A percentile compares a stretch with the other conserved stretches of the same genome.
Conservation (phyloP, 306 rosid species). For the Fagus sylvatica region DNA sequence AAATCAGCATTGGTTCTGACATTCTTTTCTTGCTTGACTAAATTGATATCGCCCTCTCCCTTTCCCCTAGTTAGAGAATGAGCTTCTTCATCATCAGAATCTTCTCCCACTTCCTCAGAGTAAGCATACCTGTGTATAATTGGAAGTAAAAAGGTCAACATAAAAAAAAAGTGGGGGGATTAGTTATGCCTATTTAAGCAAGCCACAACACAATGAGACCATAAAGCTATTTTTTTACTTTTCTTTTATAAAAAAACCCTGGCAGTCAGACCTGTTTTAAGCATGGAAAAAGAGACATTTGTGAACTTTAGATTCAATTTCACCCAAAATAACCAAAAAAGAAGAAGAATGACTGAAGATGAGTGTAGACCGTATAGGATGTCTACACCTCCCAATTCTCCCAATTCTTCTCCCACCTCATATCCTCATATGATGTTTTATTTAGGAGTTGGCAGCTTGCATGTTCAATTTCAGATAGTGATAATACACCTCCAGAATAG, state of each 20-base stretch:
- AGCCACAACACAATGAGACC: not conserved
- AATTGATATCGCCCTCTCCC: slow-evolving; percentile 66
- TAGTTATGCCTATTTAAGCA: not conserved
- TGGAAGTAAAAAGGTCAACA: slow-evolving; percentile 20
- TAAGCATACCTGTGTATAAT: slow-evolving; percentile 71
- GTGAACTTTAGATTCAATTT: not conserved
- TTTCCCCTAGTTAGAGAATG: slow-evolving; percentile 59
- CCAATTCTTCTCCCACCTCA: not conserved
- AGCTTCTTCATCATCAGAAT: slow-evolving; percentile 83
- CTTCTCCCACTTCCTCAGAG: slow-evolving; percentile 85
- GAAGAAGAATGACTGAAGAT: not conserved
- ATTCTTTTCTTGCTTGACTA: slow-evolving; percentile 62
- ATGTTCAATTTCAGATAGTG: not conserved
- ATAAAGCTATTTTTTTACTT: not conserved
- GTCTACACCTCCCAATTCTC: not conserved
- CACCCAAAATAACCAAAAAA: not conserved
- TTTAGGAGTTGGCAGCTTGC: not conserved
- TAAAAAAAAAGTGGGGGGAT: not conserved
- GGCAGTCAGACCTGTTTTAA: not conserved
- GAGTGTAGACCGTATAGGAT: not conserved
- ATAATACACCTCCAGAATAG: not conserved
- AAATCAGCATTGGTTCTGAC: slow-evolving; percentile 27
- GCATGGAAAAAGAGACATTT: not conserved
- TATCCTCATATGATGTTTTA: not conserved
- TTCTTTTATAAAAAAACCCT: not conserved